These are phyloP conservation scores for Cryptococcus neoformans DNA, from an alignment of 1,284 basidiomycete species.

Conservation along the genomic window DNA sequence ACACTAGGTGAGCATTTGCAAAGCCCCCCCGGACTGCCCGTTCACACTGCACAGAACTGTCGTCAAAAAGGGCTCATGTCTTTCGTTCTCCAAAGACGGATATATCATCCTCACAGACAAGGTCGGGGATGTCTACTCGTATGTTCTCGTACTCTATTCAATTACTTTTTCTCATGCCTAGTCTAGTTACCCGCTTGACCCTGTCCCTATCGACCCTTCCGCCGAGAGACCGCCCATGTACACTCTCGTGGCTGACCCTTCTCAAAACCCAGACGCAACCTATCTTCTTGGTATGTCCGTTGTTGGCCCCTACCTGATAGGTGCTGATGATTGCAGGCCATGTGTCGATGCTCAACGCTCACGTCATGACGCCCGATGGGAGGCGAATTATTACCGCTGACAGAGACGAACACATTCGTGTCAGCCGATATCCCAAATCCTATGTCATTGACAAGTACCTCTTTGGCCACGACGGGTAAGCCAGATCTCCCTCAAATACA, in stretches of 20 bases:
- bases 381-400: constrained; percentile 79
- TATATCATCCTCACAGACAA: constrained; percentile 41
- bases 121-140: constrained; percentile 44
- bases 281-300: constrained; percentile 59
- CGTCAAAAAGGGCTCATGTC: constrained; percentile 24
- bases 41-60: neutral
- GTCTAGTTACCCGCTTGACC: constrained; percentile 51
- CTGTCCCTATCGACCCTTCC: constrained; percentile 54
- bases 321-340: constrained; percentile 50
- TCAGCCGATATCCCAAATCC: constrained; percentile 82
- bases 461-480: constrained; percentile 75
- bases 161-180: constrained; percentile 1
- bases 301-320: no score
- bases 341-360: constrained; percentile 72
- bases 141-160: neutral
- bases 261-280: constrained; percentile 58
- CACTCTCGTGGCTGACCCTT: constrained; percentile 67
- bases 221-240: constrained; percentile 43
- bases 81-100: constrained; percentile 21
- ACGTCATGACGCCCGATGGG: constrained; percentile 64
- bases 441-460: constrained; percentile 80
- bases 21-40: neutral
- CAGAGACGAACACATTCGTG: constrained; percentile 86
- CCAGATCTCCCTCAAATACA: constrained; percentile 9
- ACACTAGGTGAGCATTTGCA: constrained; percentile 56